These are phyloP conservation scores for Pichia ethanolica DNA, from an alignment of 805 yeast genomes.

Conservation along the genomic window DNA sequence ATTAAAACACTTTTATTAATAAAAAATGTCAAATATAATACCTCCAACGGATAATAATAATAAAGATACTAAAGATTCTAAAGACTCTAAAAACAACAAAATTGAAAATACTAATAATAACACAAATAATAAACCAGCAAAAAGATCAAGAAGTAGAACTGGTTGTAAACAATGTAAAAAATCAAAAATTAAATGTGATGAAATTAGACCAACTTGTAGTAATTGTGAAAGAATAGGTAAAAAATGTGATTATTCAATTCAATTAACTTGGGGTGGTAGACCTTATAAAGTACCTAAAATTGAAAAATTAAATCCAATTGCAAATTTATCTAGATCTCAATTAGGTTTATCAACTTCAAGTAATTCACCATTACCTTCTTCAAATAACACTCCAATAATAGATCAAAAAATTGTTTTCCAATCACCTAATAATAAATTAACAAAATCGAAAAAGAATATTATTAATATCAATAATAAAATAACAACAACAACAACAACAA, in stretches of 20 bases:
- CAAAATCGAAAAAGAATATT: no score
- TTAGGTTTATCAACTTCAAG: background rate
- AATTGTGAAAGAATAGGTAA: conserved; percentile 42
- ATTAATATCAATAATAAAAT: no score
- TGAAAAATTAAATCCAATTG: conserved; percentile 26
- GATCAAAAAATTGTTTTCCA: background rate
- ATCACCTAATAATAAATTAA: background rate
- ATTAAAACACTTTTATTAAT: no score
- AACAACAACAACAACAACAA: no score
- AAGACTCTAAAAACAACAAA: no score
- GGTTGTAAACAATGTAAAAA: conserved; percentile 61
- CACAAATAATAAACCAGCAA: background rate
- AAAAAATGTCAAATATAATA: no score
- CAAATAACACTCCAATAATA: background rate
- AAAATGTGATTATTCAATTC: conserved; percentile 56
- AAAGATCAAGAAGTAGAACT: conserved; percentile 39
- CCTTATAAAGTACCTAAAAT: conserved; percentile 43
- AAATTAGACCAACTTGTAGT: conserved; percentile 53
- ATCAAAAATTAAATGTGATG: conserved; percentile 64
- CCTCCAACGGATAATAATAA: no score
- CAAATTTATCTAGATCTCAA: conserved; percentile 17
- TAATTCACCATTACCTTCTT: no score
- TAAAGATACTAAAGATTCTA: no score
- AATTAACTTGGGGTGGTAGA: conserved; percentile 69
- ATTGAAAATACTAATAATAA: no score